phyloP scores from a whole-genome alignment of 768 basidiomycete species.

The Trametes gibbosa region DNA sequence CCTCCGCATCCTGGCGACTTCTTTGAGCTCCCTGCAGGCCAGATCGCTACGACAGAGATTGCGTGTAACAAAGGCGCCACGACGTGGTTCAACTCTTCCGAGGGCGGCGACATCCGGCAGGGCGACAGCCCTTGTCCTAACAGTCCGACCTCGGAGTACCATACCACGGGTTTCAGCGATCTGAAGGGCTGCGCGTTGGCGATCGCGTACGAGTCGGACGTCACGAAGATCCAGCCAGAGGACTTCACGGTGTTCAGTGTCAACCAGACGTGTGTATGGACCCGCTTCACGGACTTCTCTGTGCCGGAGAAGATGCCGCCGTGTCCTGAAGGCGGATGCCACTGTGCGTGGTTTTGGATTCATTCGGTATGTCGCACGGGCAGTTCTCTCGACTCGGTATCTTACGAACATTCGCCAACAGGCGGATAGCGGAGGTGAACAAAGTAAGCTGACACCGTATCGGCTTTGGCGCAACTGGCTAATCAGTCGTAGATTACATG shows the following conservation, averaged over 20 bases:
- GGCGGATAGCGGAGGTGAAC: constrained; percentile 57
- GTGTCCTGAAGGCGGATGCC: constrained; percentile 63
- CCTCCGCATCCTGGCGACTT: constrained; percentile 57
- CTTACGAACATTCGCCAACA: neutral
- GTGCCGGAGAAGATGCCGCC: constrained; percentile 68
- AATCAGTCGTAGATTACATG: constrained; percentile 54
- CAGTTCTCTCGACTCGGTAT: too few species aligned
- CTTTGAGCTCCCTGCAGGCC: constrained; percentile 60
- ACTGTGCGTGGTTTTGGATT: constrained; percentile 75
- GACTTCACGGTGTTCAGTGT: constrained; percentile 75
- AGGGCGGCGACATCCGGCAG: constrained; percentile 53
- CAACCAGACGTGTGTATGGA: constrained; percentile 76
- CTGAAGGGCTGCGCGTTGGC: constrained; percentile 64
- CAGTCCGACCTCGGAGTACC: constrained; percentile 37
- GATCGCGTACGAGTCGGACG: constrained; percentile 71
- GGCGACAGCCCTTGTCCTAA: constrained; percentile 53
- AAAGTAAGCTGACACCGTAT: constrained; percentile 41
- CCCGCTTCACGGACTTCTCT: constrained; percentile 61
- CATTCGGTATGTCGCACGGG: constrained; percentile 44
- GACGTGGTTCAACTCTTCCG: constrained; percentile 49
- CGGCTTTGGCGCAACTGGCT: too few species aligned
- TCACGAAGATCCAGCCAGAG: constrained; percentile 51
- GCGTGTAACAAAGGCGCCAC: constrained; percentile 62
- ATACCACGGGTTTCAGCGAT: constrained; percentile 54
- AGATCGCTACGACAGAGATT: constrained; percentile 51